Evolutionary conservation across 1,284 basidiomycete species (phyloP), one percentile per base, ranked within the genome.

Genomic region (Cerioporus squamosus): DNA sequence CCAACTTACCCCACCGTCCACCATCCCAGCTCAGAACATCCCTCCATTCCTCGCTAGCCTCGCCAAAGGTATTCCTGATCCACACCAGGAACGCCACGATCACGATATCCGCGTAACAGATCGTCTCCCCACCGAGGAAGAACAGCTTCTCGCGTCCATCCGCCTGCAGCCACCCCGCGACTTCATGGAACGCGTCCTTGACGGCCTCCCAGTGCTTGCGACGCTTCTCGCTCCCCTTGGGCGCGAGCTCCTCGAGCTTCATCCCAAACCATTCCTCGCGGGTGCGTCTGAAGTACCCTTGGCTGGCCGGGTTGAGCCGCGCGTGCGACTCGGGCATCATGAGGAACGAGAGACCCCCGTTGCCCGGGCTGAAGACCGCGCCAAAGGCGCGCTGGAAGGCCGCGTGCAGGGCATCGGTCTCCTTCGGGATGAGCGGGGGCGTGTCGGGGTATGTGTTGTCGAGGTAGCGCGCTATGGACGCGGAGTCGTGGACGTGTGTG

Each of bases 361-460:
- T 36, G 39, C 40, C 24, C 14, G 53, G 46, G 5, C 5, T 39
- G 18, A 45, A 24, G 43, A 33, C 29, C 14, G 10, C 24, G 12
- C 3, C 40, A 43, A 67, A 48, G 5, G 53, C 64, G 18, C 14
- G 15, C 6, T 29, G 22, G 51, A 69, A 69, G 12, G 57, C 63
- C 7, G 52, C 52, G n/a, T 65, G 55, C 10, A 67, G 52, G 6
- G 62, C 64, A 17, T 23, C 52, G 7, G 66, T 64, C 15, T 59
- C 66, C 10, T 53, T 22, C 18, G 67, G 63, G 36, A 69, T 55
- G 14, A 67, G 43, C 15, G 33, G 20, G 2, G 62, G 68, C 5
- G 59, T 65, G 29, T 57, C 52, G n/a, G 68, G 66, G 59, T 71
- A 72, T 36, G 63, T 63, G 36, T 56, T 57, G 51, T 73, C 71